Evolutionary conservation across 2,329 filamentous ascomycete species (phyloP).

Genomic region (Ophiognomonia clavigignenti-juglandacearum): DNA sequence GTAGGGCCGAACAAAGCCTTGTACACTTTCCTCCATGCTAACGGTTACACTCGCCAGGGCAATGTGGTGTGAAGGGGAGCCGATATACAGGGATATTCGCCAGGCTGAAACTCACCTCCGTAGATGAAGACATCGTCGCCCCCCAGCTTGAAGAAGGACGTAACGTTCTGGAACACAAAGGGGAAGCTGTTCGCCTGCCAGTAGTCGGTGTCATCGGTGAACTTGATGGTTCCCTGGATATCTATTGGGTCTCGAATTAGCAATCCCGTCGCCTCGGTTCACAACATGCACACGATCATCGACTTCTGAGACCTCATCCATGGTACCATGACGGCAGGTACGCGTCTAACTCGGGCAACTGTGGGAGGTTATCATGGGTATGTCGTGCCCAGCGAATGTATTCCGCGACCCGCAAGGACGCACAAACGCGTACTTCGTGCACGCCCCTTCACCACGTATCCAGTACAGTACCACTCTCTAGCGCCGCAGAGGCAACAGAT

Average conservation of each 20-base stretch:
- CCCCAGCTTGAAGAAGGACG: conserved; percentile 63
- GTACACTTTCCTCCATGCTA: too few species aligned
- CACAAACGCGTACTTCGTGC: too few species aligned
- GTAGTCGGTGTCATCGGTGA: conserved; percentile 62
- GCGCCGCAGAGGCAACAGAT: background rate
- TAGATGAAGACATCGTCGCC: conserved; percentile 64
- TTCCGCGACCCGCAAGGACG: too few species aligned
- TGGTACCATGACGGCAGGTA: conserved; percentile 8
- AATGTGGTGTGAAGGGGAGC: too few species aligned
- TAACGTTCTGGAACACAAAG: conserved; percentile 60
- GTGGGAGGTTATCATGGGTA: too few species aligned
- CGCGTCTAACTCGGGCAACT: conserved; percentile 13
- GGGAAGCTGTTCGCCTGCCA: conserved; percentile 61
- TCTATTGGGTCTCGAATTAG: conserved; percentile 16
- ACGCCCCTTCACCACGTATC: too few species aligned
- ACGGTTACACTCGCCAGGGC: too few species aligned
- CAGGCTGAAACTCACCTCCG: conserved; percentile 36
- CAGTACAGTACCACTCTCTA: background rate
- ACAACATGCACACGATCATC: background rate
- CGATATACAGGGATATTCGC: too few species aligned
- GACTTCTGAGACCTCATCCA: background rate
- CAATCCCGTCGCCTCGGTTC: conserved; percentile 7
- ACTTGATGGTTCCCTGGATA: conserved; percentile 40
- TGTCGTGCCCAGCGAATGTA: too few species aligned
- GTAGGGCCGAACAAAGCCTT: background rate